Evolutionary conservation across 1,139 yeast species (phyloP), one percentile per base, ranked within the genome.

Genomic region (Kazachstania sp.): DNA sequence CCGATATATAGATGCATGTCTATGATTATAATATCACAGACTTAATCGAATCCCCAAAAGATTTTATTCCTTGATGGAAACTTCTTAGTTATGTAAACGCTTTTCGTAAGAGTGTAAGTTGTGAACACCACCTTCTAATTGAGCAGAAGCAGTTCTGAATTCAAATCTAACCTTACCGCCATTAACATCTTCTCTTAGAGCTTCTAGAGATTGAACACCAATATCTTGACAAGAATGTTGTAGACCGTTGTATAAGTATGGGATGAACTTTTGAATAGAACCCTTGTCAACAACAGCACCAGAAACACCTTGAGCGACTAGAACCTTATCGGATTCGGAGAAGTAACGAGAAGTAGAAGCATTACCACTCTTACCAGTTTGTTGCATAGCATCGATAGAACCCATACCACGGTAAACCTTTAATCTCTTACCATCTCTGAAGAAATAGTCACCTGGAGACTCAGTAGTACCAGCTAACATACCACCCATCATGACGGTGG

Each of bases 361-460:
- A 65, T 92, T 94, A 59, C 95, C 96, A 68, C 81, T 82, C 64
- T 76, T 77, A 56, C 77, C 75, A 51, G 96, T 86, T 75, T 87
- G 85, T 77, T 92, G 94, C 97, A 90, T 90, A 56, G 99, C 99
- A 68, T 90, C 99, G 62, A 92, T 83, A 36, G 98, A 92, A 59
- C 99, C 99, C 98, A 92, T 92, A 75, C 99, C 99, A 75, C 99
- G 85, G 79, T 92, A 92, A 54, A 88, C 73, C 78, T 92, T 92
- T 70, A 94, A 81, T 73, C 99, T 85, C 77, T 94, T 84, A 67
- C 99, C 98, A 65, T 92, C 98, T 67, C 95, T 82, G 82, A 82
- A 92, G 73, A 86, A 92, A 75, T 90, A 92, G 61, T 86, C 90
- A 72, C 99, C 99, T 61, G 99, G 99, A 54, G 97, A 85, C 75